Percentiles rank a stretch among this genome's conserved stretches.
Conservation (phyloP, 257 asterid species). For the Nicotiana undulata region DNA sequence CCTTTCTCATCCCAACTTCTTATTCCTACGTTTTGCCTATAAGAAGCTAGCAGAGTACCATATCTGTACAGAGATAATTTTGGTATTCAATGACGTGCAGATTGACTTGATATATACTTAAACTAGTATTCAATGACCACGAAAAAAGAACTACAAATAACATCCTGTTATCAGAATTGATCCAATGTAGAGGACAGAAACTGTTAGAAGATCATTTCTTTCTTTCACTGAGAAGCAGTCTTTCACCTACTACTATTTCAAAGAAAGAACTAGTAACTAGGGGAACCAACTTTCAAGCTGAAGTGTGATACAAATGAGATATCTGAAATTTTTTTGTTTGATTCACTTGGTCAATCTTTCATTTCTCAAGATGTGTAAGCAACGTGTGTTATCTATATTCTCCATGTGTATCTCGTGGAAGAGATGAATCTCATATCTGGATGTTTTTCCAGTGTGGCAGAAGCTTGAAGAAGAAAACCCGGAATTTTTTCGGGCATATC, state of each 20-base stretch:
- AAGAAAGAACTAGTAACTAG: neutral
- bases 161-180: neutral
- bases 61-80: neutral
- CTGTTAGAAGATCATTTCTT: neutral
- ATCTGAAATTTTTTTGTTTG: neutral
- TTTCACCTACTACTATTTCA: neutral
- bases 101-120: neutral
- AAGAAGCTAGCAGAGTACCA: neutral
- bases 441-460: conserved; percentile 78
- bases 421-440: conserved; percentile 11
- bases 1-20: neutral
- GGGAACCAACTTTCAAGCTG: neutral
- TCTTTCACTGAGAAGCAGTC: neutral
- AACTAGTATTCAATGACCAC: neutral
- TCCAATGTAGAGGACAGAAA: neutral
- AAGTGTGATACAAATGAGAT: neutral
- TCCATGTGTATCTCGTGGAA: neutral
- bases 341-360: neutral
- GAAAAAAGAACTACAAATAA: neutral
- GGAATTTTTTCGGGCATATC: conserved; percentile 79
- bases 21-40: neutral
- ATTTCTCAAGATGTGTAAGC: neutral
- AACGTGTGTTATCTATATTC: neutral
- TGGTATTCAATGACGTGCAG: neutral
- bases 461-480: conserved; percentile 84